A percentile compares a stretch with the other conserved stretches of the same genome.
phyloP scores from a whole-genome alignment of 2,329 filamentous ascomycete species.

The Diaporthe batatas region DNA sequence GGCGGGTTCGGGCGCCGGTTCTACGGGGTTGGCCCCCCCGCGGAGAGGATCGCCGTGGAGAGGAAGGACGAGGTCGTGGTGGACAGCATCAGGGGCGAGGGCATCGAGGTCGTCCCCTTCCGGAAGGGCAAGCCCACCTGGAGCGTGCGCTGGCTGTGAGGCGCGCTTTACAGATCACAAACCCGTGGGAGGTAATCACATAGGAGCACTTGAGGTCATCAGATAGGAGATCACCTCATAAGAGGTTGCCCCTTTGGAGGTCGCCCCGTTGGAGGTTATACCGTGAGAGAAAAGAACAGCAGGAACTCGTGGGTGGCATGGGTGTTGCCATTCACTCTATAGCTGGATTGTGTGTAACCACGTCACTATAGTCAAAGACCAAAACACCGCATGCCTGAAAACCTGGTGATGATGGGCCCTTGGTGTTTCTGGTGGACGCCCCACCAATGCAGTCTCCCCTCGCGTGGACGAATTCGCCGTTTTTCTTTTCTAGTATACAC shows the following conservation, averaged over 20 bases:
- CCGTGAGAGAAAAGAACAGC: too few relatives aligned
- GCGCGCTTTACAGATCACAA: background rate
- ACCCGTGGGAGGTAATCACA: too few relatives aligned
- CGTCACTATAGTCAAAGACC: slow-evolving; percentile 36
- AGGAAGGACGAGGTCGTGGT: slow-evolving; percentile 68
- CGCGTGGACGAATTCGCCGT: slow-evolving; percentile 6
- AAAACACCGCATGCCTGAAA: background rate
- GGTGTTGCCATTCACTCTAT: slow-evolving; percentile 17
- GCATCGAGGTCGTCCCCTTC: slow-evolving; percentile 76
- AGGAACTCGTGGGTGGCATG: too few relatives aligned
- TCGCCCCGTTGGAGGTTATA: too few relatives aligned
- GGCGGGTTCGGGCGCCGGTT: slow-evolving; percentile 66
- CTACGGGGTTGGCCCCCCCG: slow-evolving; percentile 65
- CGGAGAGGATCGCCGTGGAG: slow-evolving; percentile 69
- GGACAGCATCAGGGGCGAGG: slow-evolving; percentile 66
- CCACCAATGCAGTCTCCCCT: slow-evolving; percentile 6
- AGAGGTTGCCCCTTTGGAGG: too few relatives aligned
- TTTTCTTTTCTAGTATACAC: slow-evolving; percentile 21
- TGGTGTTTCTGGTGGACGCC: slow-evolving; percentile 15
- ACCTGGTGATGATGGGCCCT: slow-evolving; percentile 25
- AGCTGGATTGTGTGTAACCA: slow-evolving; percentile 15
- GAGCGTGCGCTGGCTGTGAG: slow-evolving; percentile 54
- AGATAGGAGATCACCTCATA: too few relatives aligned
- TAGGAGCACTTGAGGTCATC: too few relatives aligned
- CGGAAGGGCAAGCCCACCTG: slow-evolving; percentile 72